Evolutionary conservation across 2,329 filamentous ascomycete genomes (phyloP), one percentile per base, ranked within the genome.

Genomic region (Fusarium vanettenii): DNA sequence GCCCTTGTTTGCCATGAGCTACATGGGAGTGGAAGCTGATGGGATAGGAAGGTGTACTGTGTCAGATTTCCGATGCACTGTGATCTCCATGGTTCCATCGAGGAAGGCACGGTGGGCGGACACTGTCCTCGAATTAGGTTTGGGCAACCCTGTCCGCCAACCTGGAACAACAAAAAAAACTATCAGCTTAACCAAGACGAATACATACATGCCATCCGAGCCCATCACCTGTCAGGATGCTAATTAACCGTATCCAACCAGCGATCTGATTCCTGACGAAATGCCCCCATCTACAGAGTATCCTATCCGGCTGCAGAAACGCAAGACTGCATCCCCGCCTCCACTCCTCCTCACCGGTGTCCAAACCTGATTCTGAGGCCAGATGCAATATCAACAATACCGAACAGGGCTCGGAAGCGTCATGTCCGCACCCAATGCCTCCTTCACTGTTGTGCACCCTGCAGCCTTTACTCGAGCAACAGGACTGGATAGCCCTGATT

Each of bases 81-180:
- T 56, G 29, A 35, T 31, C n/a, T 29, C 37, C 25, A 25, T 31
- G 48, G 48, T 31, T 55, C 27, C 27, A 48, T 57, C 11, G 27
- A 31, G 48, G 48, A 55, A 55, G 48, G 48, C 14, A 55, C 27
- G 27, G 48, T 14, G 27, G 48, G 27, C 48, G 48, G 27, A 11
- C 48, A 55, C 48, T 55, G 48, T 55, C 48, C 48, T 55, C 10
- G 48, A 55, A 55, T 55, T 55, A 55, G 48, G 48, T 31, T 55
- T 55, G 48, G 48, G 18, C 29, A 29, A 31, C 48, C 18, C n/a
- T 18, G 48, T 52, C 18, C 27, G 18, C 18, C 18, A 52, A 52
- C 25, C 25, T 55, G 48, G 27, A 55, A 55, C 48, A 55, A 41
- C 31, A 74, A 64, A 71, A 73, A 48, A 73, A 48, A 69, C 67